Conservation (phyloP, 257 asterid genomes). For the Haberlea rhodopensis region DNA sequence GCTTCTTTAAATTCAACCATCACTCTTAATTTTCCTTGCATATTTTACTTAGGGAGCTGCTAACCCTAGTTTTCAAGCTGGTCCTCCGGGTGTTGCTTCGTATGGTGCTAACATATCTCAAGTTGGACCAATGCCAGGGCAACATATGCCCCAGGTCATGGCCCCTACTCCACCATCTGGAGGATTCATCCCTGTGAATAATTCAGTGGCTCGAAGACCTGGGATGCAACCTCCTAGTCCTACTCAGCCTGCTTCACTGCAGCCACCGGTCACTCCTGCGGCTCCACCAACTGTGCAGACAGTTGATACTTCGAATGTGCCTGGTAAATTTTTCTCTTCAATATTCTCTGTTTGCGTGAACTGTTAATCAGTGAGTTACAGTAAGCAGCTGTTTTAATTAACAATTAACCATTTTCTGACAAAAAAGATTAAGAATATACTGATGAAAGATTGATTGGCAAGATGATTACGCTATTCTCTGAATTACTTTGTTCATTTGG, state of each 20-base stretch:
- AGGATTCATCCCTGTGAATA: slow-evolving; percentile 65
- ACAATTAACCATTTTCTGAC: not conserved
- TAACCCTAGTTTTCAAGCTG: slow-evolving; percentile 60
- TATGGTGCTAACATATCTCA: slow-evolving; percentile 52
- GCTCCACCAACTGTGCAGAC: slow-evolving; percentile 95
- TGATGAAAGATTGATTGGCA: not conserved
- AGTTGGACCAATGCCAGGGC: slow-evolving; percentile 54
- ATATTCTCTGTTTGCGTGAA: not conserved
- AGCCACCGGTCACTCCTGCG: slow-evolving; percentile 64
- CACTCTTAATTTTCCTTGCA: slow-evolving; percentile 27
- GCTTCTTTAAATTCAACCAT: slow-evolving; percentile 3
- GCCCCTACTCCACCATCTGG: slow-evolving; percentile 56
- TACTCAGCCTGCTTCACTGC: slow-evolving; percentile 53
- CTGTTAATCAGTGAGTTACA: slow-evolving; percentile 10
- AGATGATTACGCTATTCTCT: not conserved
- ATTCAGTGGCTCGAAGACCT: slow-evolving; percentile 16
- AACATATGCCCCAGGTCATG: slow-evolving; percentile 54
- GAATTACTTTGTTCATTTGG: not conserved
- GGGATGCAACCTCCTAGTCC: slow-evolving; percentile 68
- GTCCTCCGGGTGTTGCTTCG: slow-evolving; percentile 52
- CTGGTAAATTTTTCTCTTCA: slow-evolving; percentile 52
- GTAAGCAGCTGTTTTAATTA: not conserved
- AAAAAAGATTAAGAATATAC: too few relatives aligned
- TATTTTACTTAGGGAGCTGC: slow-evolving; percentile 43
- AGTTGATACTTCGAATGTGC: slow-evolving; percentile 89